phyloP scores from a whole-genome alignment of 306 rosid genomes.

The Casuarina equisetifolia region DNA sequence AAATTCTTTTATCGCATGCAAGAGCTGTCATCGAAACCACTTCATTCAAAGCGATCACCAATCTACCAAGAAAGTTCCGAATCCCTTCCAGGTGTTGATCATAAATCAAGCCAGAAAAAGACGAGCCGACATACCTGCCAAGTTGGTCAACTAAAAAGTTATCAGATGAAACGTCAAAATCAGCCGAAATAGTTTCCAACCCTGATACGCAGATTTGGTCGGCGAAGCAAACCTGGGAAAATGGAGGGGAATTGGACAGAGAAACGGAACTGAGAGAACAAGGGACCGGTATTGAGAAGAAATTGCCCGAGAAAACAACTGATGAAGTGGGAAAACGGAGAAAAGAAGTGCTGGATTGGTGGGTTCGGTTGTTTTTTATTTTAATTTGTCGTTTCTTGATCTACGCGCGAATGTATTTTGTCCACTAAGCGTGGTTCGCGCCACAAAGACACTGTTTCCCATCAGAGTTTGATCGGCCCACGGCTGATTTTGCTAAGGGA shows the following conservation, averaged over 20 bases:
- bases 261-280: constrained; percentile 4
- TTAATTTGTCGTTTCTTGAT: constrained; percentile 1
- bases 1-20: constrained; percentile 38
- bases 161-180: constrained; percentile 17
- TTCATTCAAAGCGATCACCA: constrained; percentile 32
- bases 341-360: constrained; percentile 8
- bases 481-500: background rate
- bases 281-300: constrained; percentile 5
- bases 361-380: background rate
- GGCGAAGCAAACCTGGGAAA: constrained; percentile 14
- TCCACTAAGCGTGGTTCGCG: constrained; percentile 21
- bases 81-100: constrained; percentile 8
- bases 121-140: constrained; percentile 32
- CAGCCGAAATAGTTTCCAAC: background rate
- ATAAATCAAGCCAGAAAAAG: constrained; percentile 30
- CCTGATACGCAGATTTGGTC: constrained; percentile 19
- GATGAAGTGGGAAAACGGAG: background rate
- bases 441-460: background rate
- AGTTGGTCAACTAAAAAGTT: constrained; percentile 32
- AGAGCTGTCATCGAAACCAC: constrained; percentile 33
- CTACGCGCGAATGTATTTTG: constrained; percentile 21
- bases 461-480: background rate
- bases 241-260: constrained; percentile 5
- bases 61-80: constrained; percentile 10
- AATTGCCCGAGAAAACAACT: constrained; percentile 32